Percentiles rank a stretch among this genome's conserved stretches.
Evolutionary conservation across 2,329 filamentous ascomycete genomes (phyloP).

Genomic region (Leptographium lundbergii): DNA sequence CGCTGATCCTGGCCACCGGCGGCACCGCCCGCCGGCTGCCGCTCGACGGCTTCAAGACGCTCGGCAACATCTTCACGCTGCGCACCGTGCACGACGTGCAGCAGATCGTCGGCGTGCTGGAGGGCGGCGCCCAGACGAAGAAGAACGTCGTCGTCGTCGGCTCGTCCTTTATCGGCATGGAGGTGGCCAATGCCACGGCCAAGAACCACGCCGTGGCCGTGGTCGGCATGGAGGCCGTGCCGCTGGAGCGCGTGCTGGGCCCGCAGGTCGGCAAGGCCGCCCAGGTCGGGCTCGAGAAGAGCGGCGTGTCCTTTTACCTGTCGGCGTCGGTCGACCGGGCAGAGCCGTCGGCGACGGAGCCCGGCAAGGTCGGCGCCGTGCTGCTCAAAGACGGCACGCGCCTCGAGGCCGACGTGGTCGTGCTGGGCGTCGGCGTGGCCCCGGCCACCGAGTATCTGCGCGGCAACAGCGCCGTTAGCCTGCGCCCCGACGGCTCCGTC

Average conservation of each 20-base stretch:
- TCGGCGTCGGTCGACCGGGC: conserved; percentile 73
- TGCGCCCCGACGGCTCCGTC: conserved; percentile 79
- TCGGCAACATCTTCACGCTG: conserved; percentile 79
- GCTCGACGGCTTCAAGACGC: conserved; percentile 70
- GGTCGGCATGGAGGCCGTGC: conserved; percentile 76
- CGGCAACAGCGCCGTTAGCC: conserved; percentile 53
- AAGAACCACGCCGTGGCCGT: conserved; percentile 77
- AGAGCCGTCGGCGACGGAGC: conserved; percentile 52
- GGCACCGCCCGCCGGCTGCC: conserved; percentile 66
- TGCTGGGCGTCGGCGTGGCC: conserved; percentile 79
- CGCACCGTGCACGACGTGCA: conserved; percentile 66
- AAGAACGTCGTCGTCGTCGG: conserved; percentile 92
- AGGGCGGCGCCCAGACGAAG: conserved; percentile 35
- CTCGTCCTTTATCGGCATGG: conserved; percentile 96
- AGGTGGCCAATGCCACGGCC: conserved; percentile 73
- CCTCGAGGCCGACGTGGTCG: conserved; percentile 77
- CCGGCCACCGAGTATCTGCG: conserved; percentile 76
- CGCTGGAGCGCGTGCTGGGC: conserved; percentile 79
- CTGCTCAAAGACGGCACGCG: conserved; percentile 74
- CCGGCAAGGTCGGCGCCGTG: conserved; percentile 66
- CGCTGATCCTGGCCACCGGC: conserved; percentile 82
- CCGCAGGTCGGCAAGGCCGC: conserved; percentile 69
- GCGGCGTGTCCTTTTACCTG: conserved; percentile 82
- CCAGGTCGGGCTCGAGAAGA: conserved; percentile 66
- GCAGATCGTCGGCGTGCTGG: conserved; percentile 66